Evolutionary conservation across 805 yeast species (phyloP).

Genomic region (Ogataea pignaliae): DNA sequence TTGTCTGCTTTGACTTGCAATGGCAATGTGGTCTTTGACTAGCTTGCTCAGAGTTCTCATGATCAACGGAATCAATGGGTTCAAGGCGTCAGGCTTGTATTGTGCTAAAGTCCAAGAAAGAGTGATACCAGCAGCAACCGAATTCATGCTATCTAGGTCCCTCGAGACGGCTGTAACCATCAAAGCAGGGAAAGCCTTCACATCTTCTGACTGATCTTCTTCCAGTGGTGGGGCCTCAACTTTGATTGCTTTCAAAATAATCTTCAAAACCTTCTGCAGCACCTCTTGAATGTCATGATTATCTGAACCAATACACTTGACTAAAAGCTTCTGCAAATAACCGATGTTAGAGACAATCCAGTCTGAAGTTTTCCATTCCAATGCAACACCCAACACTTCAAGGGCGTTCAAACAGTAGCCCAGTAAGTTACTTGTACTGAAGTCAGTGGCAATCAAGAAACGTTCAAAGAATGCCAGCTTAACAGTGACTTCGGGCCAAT

Average conservation of each 20-base stretch:
- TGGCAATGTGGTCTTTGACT: constrained; percentile 78
- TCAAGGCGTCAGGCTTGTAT: constrained; percentile 68
- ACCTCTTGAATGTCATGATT: constrained; percentile 86
- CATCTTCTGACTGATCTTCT: constrained; percentile 59
- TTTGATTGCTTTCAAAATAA: constrained; percentile 63
- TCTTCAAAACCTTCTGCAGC: constrained; percentile 67
- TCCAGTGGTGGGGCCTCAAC: constrained; percentile 36
- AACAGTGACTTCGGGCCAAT: constrained; percentile 89
- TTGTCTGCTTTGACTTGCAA: constrained; percentile 45
- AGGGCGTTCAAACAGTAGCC: constrained; percentile 87
- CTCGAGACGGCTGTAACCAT: constrained; percentile 70
- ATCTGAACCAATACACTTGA: constrained; percentile 75
- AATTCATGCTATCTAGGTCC: constrained; percentile 64
- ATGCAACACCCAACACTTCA: constrained; percentile 79
- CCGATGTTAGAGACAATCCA: constrained; percentile 77
- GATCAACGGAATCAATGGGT: constrained; percentile 66
- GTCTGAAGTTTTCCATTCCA: constrained; percentile 67
- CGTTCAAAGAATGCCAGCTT: constrained; percentile 85
- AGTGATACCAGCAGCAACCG: constrained; percentile 84
- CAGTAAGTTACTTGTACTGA: constrained; percentile 60
- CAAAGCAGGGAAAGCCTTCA: constrained; percentile 54
- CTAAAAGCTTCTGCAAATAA: constrained; percentile 68
- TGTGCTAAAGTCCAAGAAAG: constrained; percentile 76
- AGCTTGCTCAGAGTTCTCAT: constrained; percentile 87
- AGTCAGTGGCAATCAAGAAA: constrained; percentile 73